Evolutionary conservation across 768 basidiomycete genomes (phyloP), one percentile per base, ranked within the genome.

Genomic region (Crepidotus variabilis): DNA sequence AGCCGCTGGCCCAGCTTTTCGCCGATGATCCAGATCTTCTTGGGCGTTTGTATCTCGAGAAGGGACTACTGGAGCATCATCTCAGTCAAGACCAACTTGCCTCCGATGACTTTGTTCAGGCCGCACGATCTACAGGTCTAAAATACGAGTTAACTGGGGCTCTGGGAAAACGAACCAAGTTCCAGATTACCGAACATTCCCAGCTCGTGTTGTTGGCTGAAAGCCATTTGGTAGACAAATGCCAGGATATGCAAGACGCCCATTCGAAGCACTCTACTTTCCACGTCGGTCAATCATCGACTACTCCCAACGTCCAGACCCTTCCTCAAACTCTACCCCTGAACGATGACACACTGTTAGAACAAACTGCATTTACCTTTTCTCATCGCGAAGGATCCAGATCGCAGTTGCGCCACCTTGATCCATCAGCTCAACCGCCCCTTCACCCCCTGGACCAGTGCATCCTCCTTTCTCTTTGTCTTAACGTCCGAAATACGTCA

Each of bases 151-250:
- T 98, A 52, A 95, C 92, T 0, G 97, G 97, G 7, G 92, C 94
- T 9, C 77, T 95, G 52, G 97, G 97, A 39, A 93, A 88, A 71
- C 82, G 92, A 58, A 99, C 97, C 10, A 96, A 93, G 69, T 99
- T 90, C 71, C 97, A 99, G 71, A 78, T 88, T 59, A 82, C 74
- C 52, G 89, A 93, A 33, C 75, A 90, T 55, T 90, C 88, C 53
- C 97, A 99, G 71, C 85, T 99, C 50, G 90, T 98, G 43, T 77
- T 99, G 21, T 82, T 99, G 18, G 96, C 97, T n/a, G 84, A 94
- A 67, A 93, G 93, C 58, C 82, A 84, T 54, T 70, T 81, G 51
- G 63, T 62, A 61, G 62, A 57, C 52, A 61, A 51, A 33, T 20
- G 58, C 48, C 53, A 50, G 46, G 57, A 48, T n/a, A 33, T 49